Base-by-base conservation (phyloP, 176 grass and related monocot species). In the Musa acuminata region DNA sequence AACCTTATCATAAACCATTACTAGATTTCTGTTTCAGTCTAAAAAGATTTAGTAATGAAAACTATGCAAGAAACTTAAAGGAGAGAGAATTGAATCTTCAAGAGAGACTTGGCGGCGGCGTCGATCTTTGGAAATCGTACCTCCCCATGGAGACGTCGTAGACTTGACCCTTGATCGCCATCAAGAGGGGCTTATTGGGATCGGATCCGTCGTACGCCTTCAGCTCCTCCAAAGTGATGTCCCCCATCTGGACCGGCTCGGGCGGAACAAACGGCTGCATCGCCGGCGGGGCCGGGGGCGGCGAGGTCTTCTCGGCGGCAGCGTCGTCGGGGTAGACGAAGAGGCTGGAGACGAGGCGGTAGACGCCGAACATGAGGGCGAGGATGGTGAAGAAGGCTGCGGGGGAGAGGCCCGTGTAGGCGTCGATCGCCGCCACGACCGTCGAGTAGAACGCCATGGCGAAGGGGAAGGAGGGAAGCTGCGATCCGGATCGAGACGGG, bases 101-200 rank as follows among this genome's bases (percentile, higher is more conserved):
- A 11, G 22, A 3, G 64, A 24, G 27, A 14, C 29, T 67, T 14
- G 64, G 64, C 57, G n/a, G 23, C 11, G 25, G 64, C 24, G 13
- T 29, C 23, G 29, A 35, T 14, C 12, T 6, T 29, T 3, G 1
- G 8, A 53, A 54, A 23, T 20, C 62, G 67, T 82, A 93, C 94
- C 94, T 93, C 49, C 90, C 90, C 35, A 78, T 82, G 9, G 90
- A 91, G 84, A 98, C 86, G 70, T 93, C 87, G 75, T 89, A 98
- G 82, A 93, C 84, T 65, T 93, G 84, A 24, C 90, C 90, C 63
- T 89, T 89, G 82, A 98, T 93, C 64, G 88, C 82, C 53, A 98
- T 84, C 62, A 98, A 82, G 69, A 98, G 89, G 57, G 86, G 88
- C 84, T 98, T 90, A 49, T 77, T 69, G 2, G 86, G 77, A 63